Conservation (phyloP, 768 basidiomycete species). For the Leccinum truebloodii region DNA sequence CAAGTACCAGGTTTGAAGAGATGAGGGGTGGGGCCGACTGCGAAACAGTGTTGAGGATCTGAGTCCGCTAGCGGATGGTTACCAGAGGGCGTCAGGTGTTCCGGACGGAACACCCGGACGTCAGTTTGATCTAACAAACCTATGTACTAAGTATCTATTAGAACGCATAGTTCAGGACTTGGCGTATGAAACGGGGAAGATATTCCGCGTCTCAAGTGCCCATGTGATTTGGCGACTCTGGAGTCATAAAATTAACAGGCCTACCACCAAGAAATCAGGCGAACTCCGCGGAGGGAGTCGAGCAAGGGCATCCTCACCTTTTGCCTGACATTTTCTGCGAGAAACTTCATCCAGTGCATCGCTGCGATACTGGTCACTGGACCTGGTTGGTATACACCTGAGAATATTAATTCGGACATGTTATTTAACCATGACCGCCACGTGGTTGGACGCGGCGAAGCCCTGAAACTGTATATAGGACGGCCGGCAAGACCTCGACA, state of each 20-base stretch:
- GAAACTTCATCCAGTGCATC: too few relatives aligned
- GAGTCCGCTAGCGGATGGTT: background rate
- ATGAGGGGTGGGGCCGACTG: background rate
- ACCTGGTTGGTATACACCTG: background rate
- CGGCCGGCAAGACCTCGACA: conserved; percentile 5
- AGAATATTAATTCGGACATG: background rate
- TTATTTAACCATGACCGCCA: too few relatives aligned
- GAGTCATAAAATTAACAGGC: too few relatives aligned
- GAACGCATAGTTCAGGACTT: background rate
- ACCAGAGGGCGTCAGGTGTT: background rate
- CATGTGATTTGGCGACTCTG: too few relatives aligned
- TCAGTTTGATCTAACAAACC: background rate
- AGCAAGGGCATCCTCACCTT: too few relatives aligned
- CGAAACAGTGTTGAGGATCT: background rate
- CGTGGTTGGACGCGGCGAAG: conserved; percentile 7
- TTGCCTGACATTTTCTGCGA: too few relatives aligned
- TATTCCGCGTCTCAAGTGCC: too few relatives aligned
- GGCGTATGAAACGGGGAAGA: too few relatives aligned
- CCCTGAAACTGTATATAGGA: conserved; percentile 3
- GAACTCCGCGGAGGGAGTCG: too few relatives aligned
- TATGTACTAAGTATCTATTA: too few relatives aligned
- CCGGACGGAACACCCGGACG: background rate
- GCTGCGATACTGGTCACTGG: too few relatives aligned
- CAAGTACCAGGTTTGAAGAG: background rate
- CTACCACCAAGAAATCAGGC: too few relatives aligned